Base-by-base conservation (phyloP, 2,329 filamentous ascomycete species). In the Xylariaceae sp. region DNA sequence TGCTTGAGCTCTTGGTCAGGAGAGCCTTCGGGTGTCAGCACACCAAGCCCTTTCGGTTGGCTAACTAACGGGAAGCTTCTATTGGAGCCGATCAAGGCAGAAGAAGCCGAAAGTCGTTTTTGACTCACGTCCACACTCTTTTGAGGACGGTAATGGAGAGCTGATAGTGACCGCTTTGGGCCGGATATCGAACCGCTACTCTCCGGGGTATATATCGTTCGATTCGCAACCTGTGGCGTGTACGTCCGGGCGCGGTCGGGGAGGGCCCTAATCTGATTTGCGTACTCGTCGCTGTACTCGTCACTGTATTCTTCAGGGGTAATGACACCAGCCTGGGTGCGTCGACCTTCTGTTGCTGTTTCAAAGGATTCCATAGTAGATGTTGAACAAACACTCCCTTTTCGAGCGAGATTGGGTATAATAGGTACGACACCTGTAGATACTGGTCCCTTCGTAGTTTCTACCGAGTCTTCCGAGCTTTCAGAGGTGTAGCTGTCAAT, bases 51-150 rank as follows among this genome's bases (percentile, higher is more conserved):
- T 62, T 76, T 80, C 13, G 77, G 68, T 66, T 77, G 82, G 65
- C 80, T 82, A 48, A 86, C 78, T 4, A 87, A 75, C 0, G 84
- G 84, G 63, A 87, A 87, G 68, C 82, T 87, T 65, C 85, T 77
- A 54, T 79, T 82, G 1, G 84, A 86, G 13, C 82, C 82, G 0
- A 76, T 78, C 0, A 83, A 87, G 51, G 81, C 80, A 0, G 82
- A 84, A 3, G 82, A 81, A 18, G 81, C 71, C 0, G 83, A 85
- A 4, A 83, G 81, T 1, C 82, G 81, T 66, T 85, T 82, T 56
- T 75, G 71, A 18, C 73, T 71, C 1, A 71, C 68, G 1, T 74
- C 73, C 13, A 73, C 74, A 48, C 73, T 74, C 52, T 75, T 78
- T 54, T 75, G 68, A 8, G 80, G 78, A 5, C 79, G 77, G 23